A percentile compares a stretch with the other conserved stretches of the same genome.
phyloP scores from a whole-genome alignment of 2,329 filamentous ascomycete genomes.

The Coniochaeta ligniaria region DNA sequence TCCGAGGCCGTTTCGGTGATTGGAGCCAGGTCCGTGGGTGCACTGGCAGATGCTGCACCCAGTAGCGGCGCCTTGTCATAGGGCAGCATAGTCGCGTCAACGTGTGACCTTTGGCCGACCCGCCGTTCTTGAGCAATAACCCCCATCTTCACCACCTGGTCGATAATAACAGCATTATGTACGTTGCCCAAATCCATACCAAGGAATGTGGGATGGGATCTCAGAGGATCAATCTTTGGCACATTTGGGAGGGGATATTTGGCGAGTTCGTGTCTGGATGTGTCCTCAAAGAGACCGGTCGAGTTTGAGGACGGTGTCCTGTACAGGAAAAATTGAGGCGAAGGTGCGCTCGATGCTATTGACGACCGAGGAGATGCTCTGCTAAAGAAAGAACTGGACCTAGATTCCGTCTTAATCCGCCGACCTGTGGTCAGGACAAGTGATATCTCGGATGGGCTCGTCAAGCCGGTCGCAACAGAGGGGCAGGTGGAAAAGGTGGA shows the following conservation, averaged over 20 bases:
- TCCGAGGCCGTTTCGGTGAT: neutral
- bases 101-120: neutral
- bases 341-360: neutral
- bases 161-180: neutral
- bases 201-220: neutral
- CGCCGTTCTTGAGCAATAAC: neutral
- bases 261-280: neutral
- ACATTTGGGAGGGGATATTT: neutral
- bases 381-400: neutral
- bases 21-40: neutral
- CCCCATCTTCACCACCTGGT: constrained; percentile 1
- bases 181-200: neutral
- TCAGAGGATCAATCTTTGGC: neutral
- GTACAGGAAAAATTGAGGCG: neutral
- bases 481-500: neutral
- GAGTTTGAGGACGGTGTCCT: neutral
- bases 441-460: neutral
- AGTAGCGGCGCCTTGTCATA: neutral
- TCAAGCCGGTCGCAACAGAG: neutral
- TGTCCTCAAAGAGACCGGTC: neutral
- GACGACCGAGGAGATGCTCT: neutral
- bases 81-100: neutral
- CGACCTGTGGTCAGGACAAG: neutral
- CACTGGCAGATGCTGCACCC: neutral
- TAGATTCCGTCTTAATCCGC: neutral